Conservation (phyloP, 202 grass and related monocot species). For the Musa balbisiana region DNA sequence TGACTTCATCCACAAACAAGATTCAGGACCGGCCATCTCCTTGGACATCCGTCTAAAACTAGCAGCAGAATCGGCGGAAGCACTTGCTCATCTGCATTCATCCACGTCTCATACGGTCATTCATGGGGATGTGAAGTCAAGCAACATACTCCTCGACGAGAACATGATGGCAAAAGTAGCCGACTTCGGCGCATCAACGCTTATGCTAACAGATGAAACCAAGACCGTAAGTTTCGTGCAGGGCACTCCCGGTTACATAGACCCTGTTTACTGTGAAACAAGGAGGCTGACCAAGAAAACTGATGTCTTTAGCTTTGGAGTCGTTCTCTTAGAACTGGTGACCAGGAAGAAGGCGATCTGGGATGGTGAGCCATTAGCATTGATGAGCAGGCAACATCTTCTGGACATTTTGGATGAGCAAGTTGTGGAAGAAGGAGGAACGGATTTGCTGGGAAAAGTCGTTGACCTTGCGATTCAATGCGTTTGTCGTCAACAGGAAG, state of each 20-base stretch:
- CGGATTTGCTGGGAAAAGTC: neutral
- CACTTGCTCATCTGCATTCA: neutral
- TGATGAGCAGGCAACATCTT: neutral
- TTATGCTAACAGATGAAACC: neutral
- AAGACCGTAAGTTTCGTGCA: too few species aligned
- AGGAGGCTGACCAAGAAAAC: neutral
- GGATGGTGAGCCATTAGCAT: neutral
- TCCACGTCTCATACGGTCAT: neutral
- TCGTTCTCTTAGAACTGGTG: neutral
- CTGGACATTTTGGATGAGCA: neutral
- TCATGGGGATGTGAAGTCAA: conserved; percentile 6
- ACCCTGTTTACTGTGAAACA: neutral
- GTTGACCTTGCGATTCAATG: neutral
- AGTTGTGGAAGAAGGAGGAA: neutral
- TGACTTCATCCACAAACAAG: neutral
- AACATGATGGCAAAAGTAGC: neutral
- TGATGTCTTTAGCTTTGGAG: neutral
- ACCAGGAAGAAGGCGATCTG: neutral
- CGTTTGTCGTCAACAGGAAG: neutral
- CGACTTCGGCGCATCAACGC: neutral
- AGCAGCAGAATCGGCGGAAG: neutral
- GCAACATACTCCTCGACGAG: neutral
- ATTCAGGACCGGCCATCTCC: neutral
- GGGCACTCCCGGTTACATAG: neutral
- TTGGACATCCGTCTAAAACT: neutral